Percentiles rank a stretch among this genome's conserved stretches.
Evolutionary conservation across 345 rosid species (phyloP).

Genomic region (Arabidopsis suecica): DNA sequence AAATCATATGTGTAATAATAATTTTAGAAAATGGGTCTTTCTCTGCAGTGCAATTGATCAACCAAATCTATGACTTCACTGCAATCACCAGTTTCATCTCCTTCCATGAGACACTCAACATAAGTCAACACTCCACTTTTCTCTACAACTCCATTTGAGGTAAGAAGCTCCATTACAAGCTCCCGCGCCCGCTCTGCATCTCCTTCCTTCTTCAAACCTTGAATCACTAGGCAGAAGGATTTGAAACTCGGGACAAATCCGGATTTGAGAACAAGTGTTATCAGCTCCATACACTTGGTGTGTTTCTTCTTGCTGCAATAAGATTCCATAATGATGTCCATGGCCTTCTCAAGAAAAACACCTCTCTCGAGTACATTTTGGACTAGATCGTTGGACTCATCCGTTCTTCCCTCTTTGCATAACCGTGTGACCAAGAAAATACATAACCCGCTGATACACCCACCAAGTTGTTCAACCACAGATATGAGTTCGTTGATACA

Average conservation of each 20-base stretch:
- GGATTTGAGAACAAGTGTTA: conserved; percentile 37
- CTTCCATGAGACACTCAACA: conserved; percentile 49
- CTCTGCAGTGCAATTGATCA: conserved; percentile 32
- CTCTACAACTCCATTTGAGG: conserved; percentile 44
- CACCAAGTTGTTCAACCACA: conserved; percentile 46
- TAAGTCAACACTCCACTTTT: conserved; percentile 39
- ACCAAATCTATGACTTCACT: conserved; percentile 41
- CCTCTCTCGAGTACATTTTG: conserved; percentile 37
- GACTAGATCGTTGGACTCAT: conserved; percentile 43
- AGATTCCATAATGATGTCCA: conserved; percentile 46
- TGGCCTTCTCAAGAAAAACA: conserved; percentile 47
- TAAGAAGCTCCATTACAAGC: conserved; percentile 50
- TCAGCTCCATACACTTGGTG: conserved; percentile 43
- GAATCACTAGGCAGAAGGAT: conserved; percentile 50
- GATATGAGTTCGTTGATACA: conserved; percentile 40
- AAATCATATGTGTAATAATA: not conserved
- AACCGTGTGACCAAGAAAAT: conserved; percentile 43
- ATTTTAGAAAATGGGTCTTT: conserved; percentile 27
- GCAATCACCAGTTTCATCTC: conserved; percentile 42
- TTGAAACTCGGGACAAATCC: conserved; percentile 54
- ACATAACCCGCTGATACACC: conserved; percentile 43
- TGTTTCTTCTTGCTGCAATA: conserved; percentile 45
- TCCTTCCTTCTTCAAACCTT: conserved; percentile 48
- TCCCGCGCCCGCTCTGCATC: conserved; percentile 42
- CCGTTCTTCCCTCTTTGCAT: conserved; percentile 50